These are phyloP conservation scores for Rosa chinensis DNA, from an alignment of 306 rosid species.

Conservation along the genomic window DNA sequence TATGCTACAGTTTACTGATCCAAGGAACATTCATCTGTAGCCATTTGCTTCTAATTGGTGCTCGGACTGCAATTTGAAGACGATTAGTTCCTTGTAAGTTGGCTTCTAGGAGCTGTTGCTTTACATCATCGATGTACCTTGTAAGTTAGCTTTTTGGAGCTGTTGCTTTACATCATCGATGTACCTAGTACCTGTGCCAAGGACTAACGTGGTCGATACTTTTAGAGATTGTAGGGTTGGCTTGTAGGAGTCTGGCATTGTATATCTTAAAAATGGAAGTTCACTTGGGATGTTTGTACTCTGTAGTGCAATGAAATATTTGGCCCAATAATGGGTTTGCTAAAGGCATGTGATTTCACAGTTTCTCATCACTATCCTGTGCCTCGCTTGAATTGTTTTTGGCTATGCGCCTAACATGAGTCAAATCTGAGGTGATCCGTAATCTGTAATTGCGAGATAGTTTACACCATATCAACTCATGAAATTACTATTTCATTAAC, in stretches of 20 bases:
- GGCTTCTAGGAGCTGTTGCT: slow-evolving; percentile 22
- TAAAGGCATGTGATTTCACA: not conserved
- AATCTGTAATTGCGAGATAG: not conserved
- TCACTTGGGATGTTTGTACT: slow-evolving; percentile 7
- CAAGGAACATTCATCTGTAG: slow-evolving; percentile 29
- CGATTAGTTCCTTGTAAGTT: slow-evolving; percentile 17
- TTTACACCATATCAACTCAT: not conserved
- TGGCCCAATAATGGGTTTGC: not conserved
- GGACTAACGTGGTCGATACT: slow-evolving; percentile 26
- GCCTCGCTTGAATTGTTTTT: not conserved
- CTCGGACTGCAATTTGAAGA: slow-evolving; percentile 28
- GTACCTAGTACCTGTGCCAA: slow-evolving; percentile 35
- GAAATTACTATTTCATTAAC: not conserved
- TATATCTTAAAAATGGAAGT: slow-evolving; percentile 36
- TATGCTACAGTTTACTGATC: slow-evolving; percentile 19
- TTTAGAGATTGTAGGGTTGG: slow-evolving; percentile 15
- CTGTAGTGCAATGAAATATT: not conserved
- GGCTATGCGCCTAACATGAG: not conserved
- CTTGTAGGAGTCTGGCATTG: slow-evolving; percentile 32
- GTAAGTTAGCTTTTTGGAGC: slow-evolving; percentile 20
- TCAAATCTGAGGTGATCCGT: not conserved
- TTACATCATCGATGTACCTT: slow-evolving; percentile 34
- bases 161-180: slow-evolving; percentile 31
- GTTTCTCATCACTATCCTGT: not conserved
- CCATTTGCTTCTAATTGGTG: slow-evolving; percentile 34